phyloP scores from a whole-genome alignment of 345 rosid species.

The Trapa incisa region DNA sequence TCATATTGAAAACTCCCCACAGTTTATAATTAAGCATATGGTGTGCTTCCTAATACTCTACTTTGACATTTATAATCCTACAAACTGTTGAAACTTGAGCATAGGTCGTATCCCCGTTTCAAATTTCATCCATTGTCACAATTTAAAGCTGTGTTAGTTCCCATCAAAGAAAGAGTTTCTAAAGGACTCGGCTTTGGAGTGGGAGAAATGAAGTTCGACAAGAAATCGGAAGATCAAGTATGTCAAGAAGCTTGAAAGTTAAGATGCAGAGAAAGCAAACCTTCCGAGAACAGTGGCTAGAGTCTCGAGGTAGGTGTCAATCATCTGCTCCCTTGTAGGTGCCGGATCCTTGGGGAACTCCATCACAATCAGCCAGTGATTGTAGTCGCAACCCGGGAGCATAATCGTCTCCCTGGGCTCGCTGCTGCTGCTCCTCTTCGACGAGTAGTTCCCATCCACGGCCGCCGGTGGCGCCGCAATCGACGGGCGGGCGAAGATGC shows the following conservation, averaged over 20 bases:
- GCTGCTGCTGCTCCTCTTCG: conserved; percentile 49
- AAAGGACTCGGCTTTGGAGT: too few species aligned
- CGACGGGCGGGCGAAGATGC: neutral
- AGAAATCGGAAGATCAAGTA: too few species aligned
- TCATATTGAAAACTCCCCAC: too few species aligned
- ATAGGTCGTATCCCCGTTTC: neutral
- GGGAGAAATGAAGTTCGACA: too few species aligned
- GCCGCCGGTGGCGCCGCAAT: conserved; percentile 21
- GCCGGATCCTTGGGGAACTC: conserved; percentile 96
- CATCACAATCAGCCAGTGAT: conserved; percentile 97
- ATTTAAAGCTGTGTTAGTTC: too few species aligned
- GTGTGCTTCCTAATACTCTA: neutral
- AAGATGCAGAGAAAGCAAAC: conserved; percentile 12
- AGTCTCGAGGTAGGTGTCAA: conserved; percentile 78
- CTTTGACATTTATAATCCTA: neutral
- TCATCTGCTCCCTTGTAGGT: conserved; percentile 86
- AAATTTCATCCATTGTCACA: too few species aligned
- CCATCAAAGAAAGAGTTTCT: too few species aligned
- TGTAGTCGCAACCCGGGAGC: conserved; percentile 89
- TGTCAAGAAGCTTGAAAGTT: neutral
- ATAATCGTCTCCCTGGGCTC: conserved; percentile 85
- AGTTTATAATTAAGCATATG: too few species aligned
- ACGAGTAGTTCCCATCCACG: conserved; percentile 47
- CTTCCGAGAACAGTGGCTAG: conserved; percentile 86
- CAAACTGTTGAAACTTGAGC: neutral